Evolutionary conservation across 2,329 filamentous ascomycete species (phyloP).

Genomic region (Parafenestella ontariensis): DNA sequence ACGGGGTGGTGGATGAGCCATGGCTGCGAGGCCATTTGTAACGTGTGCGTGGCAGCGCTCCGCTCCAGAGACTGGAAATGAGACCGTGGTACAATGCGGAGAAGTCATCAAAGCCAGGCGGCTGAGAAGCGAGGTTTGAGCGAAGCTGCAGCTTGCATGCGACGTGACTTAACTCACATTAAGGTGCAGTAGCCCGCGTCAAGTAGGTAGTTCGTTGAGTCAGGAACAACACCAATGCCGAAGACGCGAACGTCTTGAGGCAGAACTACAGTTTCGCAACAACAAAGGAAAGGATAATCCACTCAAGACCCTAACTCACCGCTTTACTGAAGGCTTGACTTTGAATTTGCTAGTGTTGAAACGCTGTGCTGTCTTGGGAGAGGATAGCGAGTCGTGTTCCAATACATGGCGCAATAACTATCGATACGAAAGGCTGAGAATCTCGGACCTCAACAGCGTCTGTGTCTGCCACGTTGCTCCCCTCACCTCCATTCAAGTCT

Average conservation of each 20-base stretch:
- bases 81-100: constrained; percentile 1
- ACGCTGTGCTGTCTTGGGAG: not conserved
- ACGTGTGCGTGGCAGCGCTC: constrained; percentile 6
- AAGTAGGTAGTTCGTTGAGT: constrained; percentile 5
- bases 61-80: not conserved
- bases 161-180: constrained; percentile 19
- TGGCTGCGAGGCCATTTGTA: constrained; percentile 5
- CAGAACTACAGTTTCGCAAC: constrained; percentile 8
- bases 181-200: constrained; percentile 7
- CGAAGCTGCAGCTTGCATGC: constrained; percentile 20
- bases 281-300: not conserved
- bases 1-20: constrained; percentile 25
- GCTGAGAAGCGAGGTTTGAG: constrained; percentile 7
- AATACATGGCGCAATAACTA: constrained; percentile 3
- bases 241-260: not conserved
- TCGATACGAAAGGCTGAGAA: not conserved
- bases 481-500: not conserved
- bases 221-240: constrained; percentile 3
- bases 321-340: not conserved
- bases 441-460: not conserved
- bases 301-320: not conserved
- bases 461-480: constrained; percentile 1
- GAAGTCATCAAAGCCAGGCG: constrained; percentile 5
- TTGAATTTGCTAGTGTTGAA: not conserved
- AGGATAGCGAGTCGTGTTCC: not conserved